Conservation (phyloP, 768 basidiomycete genomes). For the Boletus bicolor region DNA sequence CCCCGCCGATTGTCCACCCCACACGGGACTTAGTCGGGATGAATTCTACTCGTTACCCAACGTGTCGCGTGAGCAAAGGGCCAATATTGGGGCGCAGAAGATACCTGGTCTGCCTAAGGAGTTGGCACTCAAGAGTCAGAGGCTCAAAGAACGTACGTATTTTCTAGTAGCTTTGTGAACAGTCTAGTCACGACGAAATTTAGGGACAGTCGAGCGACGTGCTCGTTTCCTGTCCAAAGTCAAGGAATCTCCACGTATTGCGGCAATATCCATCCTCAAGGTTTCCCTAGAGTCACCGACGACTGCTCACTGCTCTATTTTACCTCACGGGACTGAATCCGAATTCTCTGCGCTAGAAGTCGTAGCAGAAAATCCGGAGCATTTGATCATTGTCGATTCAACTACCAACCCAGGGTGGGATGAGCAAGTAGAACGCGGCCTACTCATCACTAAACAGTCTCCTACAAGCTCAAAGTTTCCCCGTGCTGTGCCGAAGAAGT, state of each 20-base stretch:
- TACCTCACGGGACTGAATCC: constrained; percentile 64
- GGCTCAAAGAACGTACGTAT: constrained; percentile 66
- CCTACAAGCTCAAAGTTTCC: constrained; percentile 1
- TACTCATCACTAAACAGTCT: constrained; percentile 31
- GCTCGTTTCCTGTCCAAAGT: constrained; percentile 74
- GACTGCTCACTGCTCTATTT: constrained; percentile 65
- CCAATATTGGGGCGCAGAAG: constrained; percentile 43
- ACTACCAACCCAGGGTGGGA: constrained; percentile 39
- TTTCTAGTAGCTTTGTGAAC: constrained; percentile 1
- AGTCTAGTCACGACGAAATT: not conserved
- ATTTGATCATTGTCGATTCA: not conserved
- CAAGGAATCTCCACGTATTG: constrained; percentile 60
- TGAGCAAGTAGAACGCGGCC: constrained; percentile 64
- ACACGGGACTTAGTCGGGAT: constrained; percentile 57
- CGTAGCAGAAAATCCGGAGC: constrained; percentile 24
- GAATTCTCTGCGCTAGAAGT: constrained; percentile 59
- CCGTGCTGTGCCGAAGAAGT: constrained; percentile 7
- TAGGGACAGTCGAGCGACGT: constrained; percentile 61
- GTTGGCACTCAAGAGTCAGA: constrained; percentile 68
- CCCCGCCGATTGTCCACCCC: constrained; percentile 36
- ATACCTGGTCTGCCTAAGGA: constrained; percentile 66
- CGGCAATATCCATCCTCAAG: constrained; percentile 54
- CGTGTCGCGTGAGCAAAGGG: constrained; percentile 56
- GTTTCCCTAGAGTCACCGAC: constrained; percentile 70
- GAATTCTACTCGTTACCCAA: constrained; percentile 64